These are phyloP conservation scores for Pisolithus tinctorius DNA, from an alignment of 768 basidiomycete genomes.

Conservation along the genomic window DNA sequence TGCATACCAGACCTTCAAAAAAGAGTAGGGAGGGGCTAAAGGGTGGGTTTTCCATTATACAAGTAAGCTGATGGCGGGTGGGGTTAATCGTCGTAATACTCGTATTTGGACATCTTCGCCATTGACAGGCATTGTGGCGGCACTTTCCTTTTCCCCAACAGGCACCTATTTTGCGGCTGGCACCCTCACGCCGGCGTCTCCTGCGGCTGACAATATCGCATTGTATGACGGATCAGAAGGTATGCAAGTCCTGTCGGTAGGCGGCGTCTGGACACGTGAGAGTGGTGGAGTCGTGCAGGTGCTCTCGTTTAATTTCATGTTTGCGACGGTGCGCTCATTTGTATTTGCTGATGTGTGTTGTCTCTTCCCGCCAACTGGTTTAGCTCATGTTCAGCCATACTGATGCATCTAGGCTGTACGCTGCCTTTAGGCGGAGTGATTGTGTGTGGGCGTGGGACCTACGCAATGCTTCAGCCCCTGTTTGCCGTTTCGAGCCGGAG, in stretches of 20 bases:
- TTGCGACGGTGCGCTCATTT: background rate
- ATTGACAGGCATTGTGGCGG: slow-evolving; percentile 71
- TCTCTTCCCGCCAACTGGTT: slow-evolving; percentile 4
- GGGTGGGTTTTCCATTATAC: slow-evolving; percentile 39
- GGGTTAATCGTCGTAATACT: background rate
- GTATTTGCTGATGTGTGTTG: background rate
- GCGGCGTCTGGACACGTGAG: slow-evolving; percentile 39
- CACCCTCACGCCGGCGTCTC: slow-evolving; percentile 47
- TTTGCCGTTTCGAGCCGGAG: slow-evolving; percentile 27
- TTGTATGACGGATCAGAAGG: slow-evolving; percentile 52
- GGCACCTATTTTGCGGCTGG: slow-evolving; percentile 77
- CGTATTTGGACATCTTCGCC: background rate
- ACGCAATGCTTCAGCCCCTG: slow-evolving; percentile 43
- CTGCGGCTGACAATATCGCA: slow-evolving; percentile 48
- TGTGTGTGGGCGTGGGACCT: slow-evolving; percentile 75
- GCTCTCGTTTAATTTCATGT: background rate
- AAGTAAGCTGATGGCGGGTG: background rate
- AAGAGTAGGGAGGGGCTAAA: slow-evolving; percentile 84
- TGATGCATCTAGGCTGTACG: slow-evolving; percentile 67
- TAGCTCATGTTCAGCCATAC: slow-evolving; percentile 76
- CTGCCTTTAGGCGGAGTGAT: slow-evolving; percentile 60
- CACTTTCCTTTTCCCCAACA: slow-evolving; percentile 67
- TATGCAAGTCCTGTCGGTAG: slow-evolving; percentile 53
- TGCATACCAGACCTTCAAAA: slow-evolving; percentile 65
- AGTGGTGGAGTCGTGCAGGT: slow-evolving; percentile 46